Evolutionary conservation across 2,329 filamentous ascomycete genomes (phyloP), one percentile per base, ranked within the genome.

Genomic region (Pseudogymnoascus sp.): DNA sequence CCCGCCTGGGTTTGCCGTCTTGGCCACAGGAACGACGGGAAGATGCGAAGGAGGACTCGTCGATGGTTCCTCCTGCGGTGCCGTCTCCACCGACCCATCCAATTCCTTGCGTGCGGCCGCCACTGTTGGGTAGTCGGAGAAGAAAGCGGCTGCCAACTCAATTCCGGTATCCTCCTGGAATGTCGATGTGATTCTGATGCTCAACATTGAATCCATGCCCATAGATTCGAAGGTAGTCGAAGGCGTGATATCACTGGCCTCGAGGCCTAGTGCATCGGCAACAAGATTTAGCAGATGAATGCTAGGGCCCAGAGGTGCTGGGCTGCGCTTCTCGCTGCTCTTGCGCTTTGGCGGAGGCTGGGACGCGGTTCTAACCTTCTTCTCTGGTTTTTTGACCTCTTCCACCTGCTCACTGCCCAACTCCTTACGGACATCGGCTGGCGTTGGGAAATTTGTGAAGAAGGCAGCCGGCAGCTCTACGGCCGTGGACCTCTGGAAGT

Each of bases 201-300:
- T 66, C 31, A 68, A 14, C 8, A 68, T 39, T 16, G 66, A 68
- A 48, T 68, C 65, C 21, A 68, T 19, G 3, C 66, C 66, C 2
- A 68, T 23, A 19, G 66, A 65, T 6, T 63, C 48, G 28, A 68
- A 65, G 1, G 19, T 10, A 8, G 63, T 62, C 2, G 60, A 61
- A 6, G 54, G 37, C n/a, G 34, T n/a, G 2, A 62, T 57, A 57
- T 68, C 61, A 34, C 51, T 63, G 13, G 19, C 16, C n/a, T 63
- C 57, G 16, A 68, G 51, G 4, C 65, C 63, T 11, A 61, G 6
- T 39, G 66, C 65, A n/a, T 62, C 57, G 28, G 64, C 37, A 31
- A 67, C 62, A 23, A 64, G 45, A n/a, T 28, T 51, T 28, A 51
- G n/a, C 45, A 51, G 45, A 16, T 51, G 45, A 14, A 23, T 28